These are phyloP conservation scores for Termitomyces sp. DNA, from an alignment of 768 basidiomycete species.

Conservation along the genomic window DNA sequence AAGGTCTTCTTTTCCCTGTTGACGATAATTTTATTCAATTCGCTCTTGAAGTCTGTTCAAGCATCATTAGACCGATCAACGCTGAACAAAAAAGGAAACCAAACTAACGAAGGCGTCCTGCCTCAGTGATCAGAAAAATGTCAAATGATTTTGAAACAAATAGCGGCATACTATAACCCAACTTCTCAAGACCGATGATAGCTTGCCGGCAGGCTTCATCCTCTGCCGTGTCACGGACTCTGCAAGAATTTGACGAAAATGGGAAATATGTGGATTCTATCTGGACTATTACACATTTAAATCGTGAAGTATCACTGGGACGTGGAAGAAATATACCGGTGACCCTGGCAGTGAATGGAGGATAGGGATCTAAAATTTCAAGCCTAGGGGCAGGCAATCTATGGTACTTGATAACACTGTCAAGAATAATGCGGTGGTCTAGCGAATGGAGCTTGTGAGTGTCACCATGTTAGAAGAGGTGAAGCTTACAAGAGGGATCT, in stretches of 20 bases:
- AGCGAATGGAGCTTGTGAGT: neutral
- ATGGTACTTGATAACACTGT: neutral
- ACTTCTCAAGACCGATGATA: neutral
- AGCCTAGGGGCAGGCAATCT: neutral
- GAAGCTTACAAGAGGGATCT: neutral
- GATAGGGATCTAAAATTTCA: neutral
- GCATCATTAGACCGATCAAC: neutral
- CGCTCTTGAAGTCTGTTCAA: neutral
- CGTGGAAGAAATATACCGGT: neutral
- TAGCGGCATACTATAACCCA: neutral
- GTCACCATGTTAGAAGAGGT: neutral
- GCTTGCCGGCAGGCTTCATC: conserved; percentile 2
- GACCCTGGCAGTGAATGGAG: neutral
- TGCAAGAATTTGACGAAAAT: neutral
- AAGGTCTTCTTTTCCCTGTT: neutral
- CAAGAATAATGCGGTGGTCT: conserved; percentile 1
- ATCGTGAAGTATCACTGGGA: neutral
- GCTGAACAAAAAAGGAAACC: neutral
- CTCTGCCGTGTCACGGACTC: neutral
- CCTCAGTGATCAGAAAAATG: neutral
- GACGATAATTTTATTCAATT: neutral
- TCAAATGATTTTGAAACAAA: neutral
- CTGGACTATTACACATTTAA: neutral
- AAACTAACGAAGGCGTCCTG: neutral
- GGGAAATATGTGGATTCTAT: neutral